These are phyloP conservation scores for Earliella scabrosa DNA, from an alignment of 1,284 basidiomycete species.

Conservation along the genomic window DNA sequence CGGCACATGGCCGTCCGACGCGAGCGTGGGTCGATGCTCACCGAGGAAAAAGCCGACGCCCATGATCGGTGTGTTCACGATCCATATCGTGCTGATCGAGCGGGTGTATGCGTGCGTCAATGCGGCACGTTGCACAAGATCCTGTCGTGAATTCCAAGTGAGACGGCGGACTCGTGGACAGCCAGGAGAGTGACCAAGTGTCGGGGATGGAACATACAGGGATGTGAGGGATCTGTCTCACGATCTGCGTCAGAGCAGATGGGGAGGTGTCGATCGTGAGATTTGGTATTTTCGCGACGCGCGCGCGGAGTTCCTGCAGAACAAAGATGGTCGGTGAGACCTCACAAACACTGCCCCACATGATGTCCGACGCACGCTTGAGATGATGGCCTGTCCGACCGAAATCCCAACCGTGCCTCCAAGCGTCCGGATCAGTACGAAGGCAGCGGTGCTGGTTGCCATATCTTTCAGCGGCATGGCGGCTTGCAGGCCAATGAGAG, in stretches of 20 bases:
- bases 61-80: slow-evolving; percentile 64
- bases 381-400: slow-evolving; percentile 71
- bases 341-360: neutral
- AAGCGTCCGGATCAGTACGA: slow-evolving; percentile 74
- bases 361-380: slow-evolving; percentile 49
- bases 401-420: slow-evolving; percentile 82
- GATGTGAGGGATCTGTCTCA: slow-evolving; percentile 56
- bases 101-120: slow-evolving; percentile 74
- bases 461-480: slow-evolving; percentile 84
- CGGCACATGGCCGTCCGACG: slow-evolving; percentile 47
- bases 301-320: slow-evolving; percentile 51
- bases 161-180: neutral
- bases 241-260: slow-evolving; percentile 58
- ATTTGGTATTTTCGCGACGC: slow-evolving; percentile 52
- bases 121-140: slow-evolving; percentile 48
- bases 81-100: slow-evolving; percentile 75
- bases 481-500: slow-evolving; percentile 74
- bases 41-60: slow-evolving; percentile 64
- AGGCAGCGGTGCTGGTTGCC: slow-evolving; percentile 76
- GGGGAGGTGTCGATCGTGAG: slow-evolving; percentile 54
- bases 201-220: slow-evolving; percentile 42
- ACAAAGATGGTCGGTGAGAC: slow-evolving; percentile 2
- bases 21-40: slow-evolving; percentile 25
- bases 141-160: slow-evolving; percentile 38
- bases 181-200: too few relatives aligned